Conservation (phyloP, 78 protist genomes). For the Parvularia atlantis region DNA sequence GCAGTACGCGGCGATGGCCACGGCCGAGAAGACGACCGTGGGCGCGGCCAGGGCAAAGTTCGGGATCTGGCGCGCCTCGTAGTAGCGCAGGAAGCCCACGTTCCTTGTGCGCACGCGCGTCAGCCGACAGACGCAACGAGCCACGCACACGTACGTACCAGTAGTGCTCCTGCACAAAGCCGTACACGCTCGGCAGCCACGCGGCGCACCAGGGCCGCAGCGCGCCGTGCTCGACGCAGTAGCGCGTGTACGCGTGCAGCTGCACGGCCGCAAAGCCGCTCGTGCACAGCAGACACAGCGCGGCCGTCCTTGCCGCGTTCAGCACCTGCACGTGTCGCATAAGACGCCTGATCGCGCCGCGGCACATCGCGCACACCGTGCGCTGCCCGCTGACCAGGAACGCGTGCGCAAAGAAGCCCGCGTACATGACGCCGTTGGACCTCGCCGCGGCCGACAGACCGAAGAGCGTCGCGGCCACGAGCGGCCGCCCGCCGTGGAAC, state of each 20-base stretch:
- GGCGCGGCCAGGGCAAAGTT: conserved; percentile 21
- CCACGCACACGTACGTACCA: conserved; percentile 3
- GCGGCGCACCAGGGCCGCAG: neutral
- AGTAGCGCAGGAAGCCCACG: conserved; percentile 13
- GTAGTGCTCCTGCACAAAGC: neutral
- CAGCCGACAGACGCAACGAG: no score
- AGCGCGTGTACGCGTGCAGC: neutral
- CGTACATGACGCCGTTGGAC: neutral
- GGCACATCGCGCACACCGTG: neutral
- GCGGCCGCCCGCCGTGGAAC: neutral
- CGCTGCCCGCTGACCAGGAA: neutral
- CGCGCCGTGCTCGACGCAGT: neutral
- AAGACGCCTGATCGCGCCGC: neutral
- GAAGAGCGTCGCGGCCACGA: neutral
- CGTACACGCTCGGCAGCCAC: neutral
- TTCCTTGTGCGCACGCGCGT: no score
- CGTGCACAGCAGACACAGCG: neutral
- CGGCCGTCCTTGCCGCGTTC: neutral
- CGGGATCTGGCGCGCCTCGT: neutral
- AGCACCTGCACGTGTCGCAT: neutral
- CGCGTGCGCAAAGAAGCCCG: neutral
- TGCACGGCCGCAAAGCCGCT: neutral
- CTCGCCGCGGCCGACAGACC: neutral
- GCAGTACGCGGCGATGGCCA: neutral
- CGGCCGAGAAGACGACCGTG: neutral